A percentile compares a stretch with the other conserved stretches of the same genome.
Evolutionary conservation across 257 asterid genomes (phyloP).

Genomic region (Galeopsis tetrahit): DNA sequence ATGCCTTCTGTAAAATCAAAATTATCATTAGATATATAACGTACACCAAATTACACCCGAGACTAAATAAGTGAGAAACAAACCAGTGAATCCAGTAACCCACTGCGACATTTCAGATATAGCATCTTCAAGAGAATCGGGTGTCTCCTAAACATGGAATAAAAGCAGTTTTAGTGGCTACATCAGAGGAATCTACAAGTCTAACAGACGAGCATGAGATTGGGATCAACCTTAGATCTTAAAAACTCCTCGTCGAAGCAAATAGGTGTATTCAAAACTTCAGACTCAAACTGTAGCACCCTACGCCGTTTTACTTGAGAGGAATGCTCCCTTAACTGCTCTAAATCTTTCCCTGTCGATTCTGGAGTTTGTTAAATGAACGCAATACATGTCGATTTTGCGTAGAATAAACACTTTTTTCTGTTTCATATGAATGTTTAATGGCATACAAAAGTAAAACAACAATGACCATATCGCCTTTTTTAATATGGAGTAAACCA

Average conservation of each 20-base stretch:
- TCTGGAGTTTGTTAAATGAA: constrained; percentile 41
- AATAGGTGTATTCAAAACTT: constrained; percentile 43
- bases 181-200: not conserved
- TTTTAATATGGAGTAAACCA: not conserved
- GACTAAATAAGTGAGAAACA: not conserved
- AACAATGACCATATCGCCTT: not conserved
- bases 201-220: not conserved
- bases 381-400: not conserved
- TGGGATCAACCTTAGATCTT: constrained; percentile 56
- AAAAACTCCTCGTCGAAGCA: constrained; percentile 47
- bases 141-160: constrained; percentile 53
- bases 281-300: constrained; percentile 68
- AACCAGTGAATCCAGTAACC: constrained; percentile 75
- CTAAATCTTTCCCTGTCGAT: constrained; percentile 44
- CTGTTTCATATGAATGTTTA: not conserved
- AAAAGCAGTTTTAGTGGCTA: constrained; percentile 15
- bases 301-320: constrained; percentile 66
- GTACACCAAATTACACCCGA: not conserved
- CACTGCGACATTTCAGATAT: constrained; percentile 63
- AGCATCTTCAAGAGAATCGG: constrained; percentile 61
- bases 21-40: constrained; percentile 5
- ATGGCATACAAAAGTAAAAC: not conserved
- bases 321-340: constrained; percentile 46
- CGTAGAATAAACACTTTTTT: not conserved
- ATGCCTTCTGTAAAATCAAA: constrained; percentile 32